Evolutionary conservation across 2,329 filamentous ascomycete genomes (phyloP).

Genomic region (Arthrobotrys pseudoclavata): DNA sequence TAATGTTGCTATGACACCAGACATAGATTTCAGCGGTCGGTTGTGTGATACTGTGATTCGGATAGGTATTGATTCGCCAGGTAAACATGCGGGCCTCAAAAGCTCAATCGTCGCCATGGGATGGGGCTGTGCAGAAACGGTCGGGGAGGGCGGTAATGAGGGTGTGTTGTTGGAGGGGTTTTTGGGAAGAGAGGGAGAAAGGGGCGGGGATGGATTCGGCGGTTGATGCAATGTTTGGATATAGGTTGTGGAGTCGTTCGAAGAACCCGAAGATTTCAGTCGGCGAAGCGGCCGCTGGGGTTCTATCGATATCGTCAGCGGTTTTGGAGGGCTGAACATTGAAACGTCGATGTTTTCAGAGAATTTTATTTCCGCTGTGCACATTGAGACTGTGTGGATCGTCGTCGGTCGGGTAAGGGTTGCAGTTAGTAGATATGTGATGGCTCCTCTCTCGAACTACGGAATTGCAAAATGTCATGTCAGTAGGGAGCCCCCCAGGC

Average conservation of each 20-base stretch:
- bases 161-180: conserved; percentile 63
- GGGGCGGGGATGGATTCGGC: conserved; percentile 75
- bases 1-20: conserved; percentile 91
- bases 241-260: conserved; percentile 60
- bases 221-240: conserved; percentile 67
- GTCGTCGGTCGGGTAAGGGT: conserved; percentile 90
- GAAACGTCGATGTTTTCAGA: conserved; percentile 89
- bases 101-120: conserved; percentile 87
- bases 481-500: conserved; percentile 30
- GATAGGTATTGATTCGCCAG: conserved; percentile 85
- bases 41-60: conserved; percentile 87
- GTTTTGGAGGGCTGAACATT: conserved; percentile 78
- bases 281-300: conserved; percentile 75
- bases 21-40: conserved; percentile 88
- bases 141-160: conserved; percentile 52
- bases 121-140: conserved; percentile 48
- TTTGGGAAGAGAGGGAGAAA: conserved; percentile 71
- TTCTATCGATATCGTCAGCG: conserved; percentile 87
- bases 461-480: conserved; percentile 22
- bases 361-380: conserved; percentile 83
- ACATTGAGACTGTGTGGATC: conserved; percentile 82
- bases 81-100: conserved; percentile 83
- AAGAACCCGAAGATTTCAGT: conserved; percentile 61
- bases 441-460: conserved; percentile 94
- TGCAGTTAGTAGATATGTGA: conserved; percentile 90